Conservation (phyloP, 345 rosid species). For the Hirschfeldia incana region DNA sequence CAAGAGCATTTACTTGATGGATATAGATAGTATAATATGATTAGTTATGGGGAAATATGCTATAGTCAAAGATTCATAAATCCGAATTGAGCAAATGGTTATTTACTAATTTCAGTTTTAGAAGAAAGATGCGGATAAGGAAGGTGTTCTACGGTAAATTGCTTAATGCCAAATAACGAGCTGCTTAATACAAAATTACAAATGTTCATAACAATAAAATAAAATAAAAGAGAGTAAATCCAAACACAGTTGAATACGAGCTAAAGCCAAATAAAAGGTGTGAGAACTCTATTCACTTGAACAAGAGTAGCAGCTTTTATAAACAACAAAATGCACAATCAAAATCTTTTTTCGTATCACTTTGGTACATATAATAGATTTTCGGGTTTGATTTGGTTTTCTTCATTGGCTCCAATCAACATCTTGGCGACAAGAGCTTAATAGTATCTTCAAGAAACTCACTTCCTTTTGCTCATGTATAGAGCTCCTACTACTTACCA, state of each 20-base stretch:
- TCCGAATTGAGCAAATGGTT: not conserved
- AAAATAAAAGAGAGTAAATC: not conserved
- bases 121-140: not conserved
- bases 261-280: constrained; percentile 3
- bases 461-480: constrained; percentile 5
- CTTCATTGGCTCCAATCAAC: no score
- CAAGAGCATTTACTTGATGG: not conserved
- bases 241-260: not conserved
- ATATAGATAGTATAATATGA: not conserved
- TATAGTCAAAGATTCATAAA: not conserved
- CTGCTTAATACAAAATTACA: not conserved
- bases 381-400: no score
- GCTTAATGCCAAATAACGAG: no score
- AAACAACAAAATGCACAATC: not conserved
- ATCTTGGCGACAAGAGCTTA: constrained; percentile 10
- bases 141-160: no score
- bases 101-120: not conserved
- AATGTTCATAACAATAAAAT: not conserved
- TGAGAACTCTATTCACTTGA: constrained; percentile 14
- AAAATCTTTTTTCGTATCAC: not conserved
- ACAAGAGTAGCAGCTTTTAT: constrained; percentile 15
- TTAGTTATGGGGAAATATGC: not conserved
- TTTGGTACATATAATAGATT: no score
- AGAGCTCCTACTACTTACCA: constrained; percentile 42
- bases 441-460: not conserved